Evolutionary conservation across 108 stramenopile species (phyloP), one percentile per base, ranked within the genome.

Genomic region (Thalassiosira profunda): DNA sequence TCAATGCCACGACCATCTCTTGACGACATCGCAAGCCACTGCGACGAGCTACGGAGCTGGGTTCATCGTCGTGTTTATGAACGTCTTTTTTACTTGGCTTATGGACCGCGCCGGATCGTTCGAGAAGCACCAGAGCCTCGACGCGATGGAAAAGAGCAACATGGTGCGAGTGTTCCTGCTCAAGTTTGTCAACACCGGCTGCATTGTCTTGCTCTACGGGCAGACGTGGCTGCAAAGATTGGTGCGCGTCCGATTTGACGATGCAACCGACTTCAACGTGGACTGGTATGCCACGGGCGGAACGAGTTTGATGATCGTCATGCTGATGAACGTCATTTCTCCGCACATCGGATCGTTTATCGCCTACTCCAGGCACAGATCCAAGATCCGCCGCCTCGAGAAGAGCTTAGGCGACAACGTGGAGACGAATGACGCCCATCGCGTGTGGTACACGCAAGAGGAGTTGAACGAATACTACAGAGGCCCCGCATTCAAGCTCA

Each of bases 381-480:
- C 74, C 12, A 76, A 59, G 56, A 62, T 81, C 40, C 69, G 70
- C 45, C 51, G 69, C 23, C 70, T 81, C 15, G 80, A 81, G 41
- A 36, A 49, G 38, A 53, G 40, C 38, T 57, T 76, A 33, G 66
- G 58, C 6, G 45, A 17, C 17, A 64, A 76, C 29, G 60, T 59
- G 6, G 65, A 79, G 20, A 74, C 65, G 21, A 49, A 68, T 12
- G 62, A 79, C 48, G 44, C 43, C 9, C 70, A 65, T 43, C 42
- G 47, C 5, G 45, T 71, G 26, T 79, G 71, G 51, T 80, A 77
- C 28, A 85, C 90, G 35, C 90, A 91, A 56, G 85, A 88, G 24
- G 83, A 88, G 14, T 54, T 91, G 17, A 90, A 91, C 58, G 49
- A 82, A 26, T 41, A 82, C 26, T 76, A 80, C 79, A 57, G 78